Evolutionary conservation across 495 filamentous ascomycete genomes (phyloP), one percentile per base, ranked within the genome.

Genomic region (Tuber melanosporum): DNA sequence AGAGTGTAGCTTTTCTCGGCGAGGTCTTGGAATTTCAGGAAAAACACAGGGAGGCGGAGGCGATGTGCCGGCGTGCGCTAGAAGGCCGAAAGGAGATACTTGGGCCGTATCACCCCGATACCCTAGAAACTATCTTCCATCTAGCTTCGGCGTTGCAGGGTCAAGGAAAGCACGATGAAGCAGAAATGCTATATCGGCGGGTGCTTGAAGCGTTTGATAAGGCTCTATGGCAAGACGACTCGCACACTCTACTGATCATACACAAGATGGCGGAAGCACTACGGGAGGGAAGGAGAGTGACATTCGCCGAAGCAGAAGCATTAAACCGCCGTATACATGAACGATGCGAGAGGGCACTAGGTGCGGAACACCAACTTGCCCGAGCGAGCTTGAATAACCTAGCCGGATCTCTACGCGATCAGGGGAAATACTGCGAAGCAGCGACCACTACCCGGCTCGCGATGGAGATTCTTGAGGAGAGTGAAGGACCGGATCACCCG

Each of bases 1-100:
- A 57, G 17, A 83, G 78, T 26, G 83, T 84, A 79, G 79, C 72
- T 43, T 79, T 78, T 44, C 83, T 85, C 0, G 81, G 79, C 26
- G 79, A 77, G 22, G 83, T 81, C 17, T 83, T 83, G 71, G 62
- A 76, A 70, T 76, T 79, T 20, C 82, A 84, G 75, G 84, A 84
- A 3, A 80, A 78, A 32, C 83, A 79, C 77, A 57, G 76, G 10
- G 81, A 85, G 71, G 84, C 84, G 8, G 80, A 79, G 81, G 47
- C n/a, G 8, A 71, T 83, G 26, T 52, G 47, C 47, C 47, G 47
- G 47, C 47, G 47, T 52, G 47, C 47, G 9, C 47, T 52, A 3
- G 47, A 52, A 52, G 47, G 47, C 14, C n/a, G 32, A 41, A 62
- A 39, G 46, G 45, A 44, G 36, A 19, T 74, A 43, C 74, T 75